Base-by-base conservation (phyloP, 225 moss, liverwort and hornwort species). In the Ulota crispa region DNA sequence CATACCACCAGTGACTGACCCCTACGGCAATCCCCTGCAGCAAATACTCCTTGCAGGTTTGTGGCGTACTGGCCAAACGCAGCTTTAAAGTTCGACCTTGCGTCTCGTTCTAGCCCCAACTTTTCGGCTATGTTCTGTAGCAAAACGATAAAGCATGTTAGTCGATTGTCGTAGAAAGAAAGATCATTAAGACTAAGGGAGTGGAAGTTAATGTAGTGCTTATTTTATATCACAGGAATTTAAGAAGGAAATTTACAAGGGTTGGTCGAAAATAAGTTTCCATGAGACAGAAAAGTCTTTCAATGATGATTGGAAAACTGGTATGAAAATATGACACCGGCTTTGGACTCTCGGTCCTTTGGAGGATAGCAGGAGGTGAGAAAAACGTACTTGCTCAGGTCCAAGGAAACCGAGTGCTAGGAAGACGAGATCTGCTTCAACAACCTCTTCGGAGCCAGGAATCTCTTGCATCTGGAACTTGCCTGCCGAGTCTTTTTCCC, bases 1-100 rank as follows among this genome's bases (percentile, higher is more conserved):
- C 95, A 95, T 4, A 95, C 95, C 4, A 95, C 93, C 62, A 95
- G 86, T 28, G 95, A 95, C 64, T 95, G 95, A 32, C 95, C 95
- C 82, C 95, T 85, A 56, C 95, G 88, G 56, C 95, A 95, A 80
- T 95, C 95, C 20, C 95, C 95, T 13, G 95, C 95, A 20, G 95
- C 93, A 34, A 93, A 95, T 0, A 95, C 93, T 3, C 92, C 93
- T 86, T 95, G 87, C 50, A 93, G 59, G 68, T 93, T 95, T 2
- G 95, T 95, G 5, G 91, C 89, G 43, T 86, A 95, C 67, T 89
- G 81, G 27, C 95, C 92, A 23, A 85, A 95, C 34, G 83, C 85
- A 3, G 95, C 92, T 78, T 93, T 95, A 81, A 95, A 93, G 89
- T 95, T 95, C 19, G 95, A 92, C 64, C 92, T 89, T 52, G 91